Conservation (phyloP, 2,329 filamentous ascomycete species). For the Hortaea werneckii region DNA sequence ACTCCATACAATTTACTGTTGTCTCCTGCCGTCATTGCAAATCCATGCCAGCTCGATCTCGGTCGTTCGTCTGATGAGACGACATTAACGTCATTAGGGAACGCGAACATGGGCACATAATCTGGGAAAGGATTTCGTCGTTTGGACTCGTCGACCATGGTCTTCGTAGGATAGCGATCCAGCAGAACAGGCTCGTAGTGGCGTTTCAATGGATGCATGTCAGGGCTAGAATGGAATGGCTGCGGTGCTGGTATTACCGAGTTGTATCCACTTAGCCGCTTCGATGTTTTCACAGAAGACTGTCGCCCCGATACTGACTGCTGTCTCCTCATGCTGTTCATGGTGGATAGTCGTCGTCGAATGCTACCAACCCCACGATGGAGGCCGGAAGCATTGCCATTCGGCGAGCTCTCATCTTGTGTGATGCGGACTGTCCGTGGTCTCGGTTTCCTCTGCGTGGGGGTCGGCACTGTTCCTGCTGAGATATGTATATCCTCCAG, state of each 20-base stretch:
- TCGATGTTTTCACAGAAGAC: conserved; percentile 68
- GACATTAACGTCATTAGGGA: conserved; percentile 94
- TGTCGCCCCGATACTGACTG: conserved; percentile 60
- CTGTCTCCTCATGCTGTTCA: conserved; percentile 88
- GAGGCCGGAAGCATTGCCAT: conserved; percentile 33
- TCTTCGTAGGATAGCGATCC: conserved; percentile 82
- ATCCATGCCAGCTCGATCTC: conserved; percentile 96
- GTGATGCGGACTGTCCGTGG: conserved; percentile 74
- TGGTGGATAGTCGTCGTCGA: conserved; percentile 85
- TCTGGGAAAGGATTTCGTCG: conserved; percentile 83
- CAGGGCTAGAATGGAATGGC: conserved; percentile 75
- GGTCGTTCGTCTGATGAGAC: conserved; percentile 91
- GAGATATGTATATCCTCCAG: conserved; percentile 84
- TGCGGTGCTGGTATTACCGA: conserved; percentile 92
- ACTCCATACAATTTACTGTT: conserved; percentile 88
- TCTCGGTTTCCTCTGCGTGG: conserved; percentile 47
- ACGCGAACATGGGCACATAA: conserved; percentile 98
- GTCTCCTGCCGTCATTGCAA: conserved; percentile 92
- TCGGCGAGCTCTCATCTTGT: conserved; percentile 48
- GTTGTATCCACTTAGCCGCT: conserved; percentile 91
- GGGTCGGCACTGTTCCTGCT: conserved; percentile 58
- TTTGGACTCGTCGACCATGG: conserved; percentile 67
- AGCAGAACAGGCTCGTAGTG: conserved; percentile 93
- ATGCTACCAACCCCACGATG: conserved; percentile 70
- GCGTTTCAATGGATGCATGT: conserved; percentile 91